These are phyloP conservation scores for Fusarium verrucosum DNA, from an alignment of 2,329 filamentous ascomycete species.

Conservation along the genomic window DNA sequence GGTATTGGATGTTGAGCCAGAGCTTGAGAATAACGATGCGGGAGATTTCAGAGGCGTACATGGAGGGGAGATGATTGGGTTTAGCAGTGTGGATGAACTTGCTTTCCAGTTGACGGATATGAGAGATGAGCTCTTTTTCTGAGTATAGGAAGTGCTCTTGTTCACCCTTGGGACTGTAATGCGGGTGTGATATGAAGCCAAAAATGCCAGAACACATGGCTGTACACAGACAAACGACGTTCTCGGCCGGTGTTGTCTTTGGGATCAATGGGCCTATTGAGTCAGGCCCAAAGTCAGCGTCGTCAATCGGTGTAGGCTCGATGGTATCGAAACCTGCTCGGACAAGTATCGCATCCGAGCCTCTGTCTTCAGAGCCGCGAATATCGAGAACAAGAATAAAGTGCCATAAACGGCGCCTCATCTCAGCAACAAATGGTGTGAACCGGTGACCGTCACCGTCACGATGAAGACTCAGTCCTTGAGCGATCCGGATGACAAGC, in stretches of 20 bases:
- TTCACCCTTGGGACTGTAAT: slow-evolving; percentile 34
- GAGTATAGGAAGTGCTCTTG: slow-evolving; percentile 37
- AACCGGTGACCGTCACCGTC: slow-evolving; percentile 52
- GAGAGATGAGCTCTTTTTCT: slow-evolving; percentile 54
- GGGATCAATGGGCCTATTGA: slow-evolving; percentile 48
- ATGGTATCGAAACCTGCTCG: slow-evolving; percentile 57
- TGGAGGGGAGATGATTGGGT: slow-evolving; percentile 47
- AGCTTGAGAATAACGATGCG: slow-evolving; percentile 57
- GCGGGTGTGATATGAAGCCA: slow-evolving; percentile 51
- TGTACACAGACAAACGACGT: slow-evolving; percentile 54
- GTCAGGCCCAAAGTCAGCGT: slow-evolving; percentile 58
- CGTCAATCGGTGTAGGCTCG: slow-evolving; percentile 63
- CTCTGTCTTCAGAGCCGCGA: slow-evolving; percentile 63
- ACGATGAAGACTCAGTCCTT: slow-evolving; percentile 54
- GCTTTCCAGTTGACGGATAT: slow-evolving; percentile 52
- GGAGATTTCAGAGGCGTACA: slow-evolving; percentile 52
- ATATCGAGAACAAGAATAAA: slow-evolving; percentile 70
- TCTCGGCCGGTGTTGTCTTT: slow-evolving; percentile 52
- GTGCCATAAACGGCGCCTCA: slow-evolving; percentile 69
- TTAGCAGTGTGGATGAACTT: slow-evolving; percentile 52
- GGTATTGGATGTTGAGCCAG: slow-evolving; percentile 59
- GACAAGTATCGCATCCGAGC: slow-evolving; percentile 56
- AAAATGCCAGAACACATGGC: slow-evolving; percentile 53
- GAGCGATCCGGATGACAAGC: slow-evolving; percentile 55
- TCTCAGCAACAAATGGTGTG: slow-evolving; percentile 64